Evolutionary conservation across 192 early-diverging fungal genomes (phyloP), one percentile per base, ranked within the genome.

Genomic region (Thamnidium elegans): DNA sequence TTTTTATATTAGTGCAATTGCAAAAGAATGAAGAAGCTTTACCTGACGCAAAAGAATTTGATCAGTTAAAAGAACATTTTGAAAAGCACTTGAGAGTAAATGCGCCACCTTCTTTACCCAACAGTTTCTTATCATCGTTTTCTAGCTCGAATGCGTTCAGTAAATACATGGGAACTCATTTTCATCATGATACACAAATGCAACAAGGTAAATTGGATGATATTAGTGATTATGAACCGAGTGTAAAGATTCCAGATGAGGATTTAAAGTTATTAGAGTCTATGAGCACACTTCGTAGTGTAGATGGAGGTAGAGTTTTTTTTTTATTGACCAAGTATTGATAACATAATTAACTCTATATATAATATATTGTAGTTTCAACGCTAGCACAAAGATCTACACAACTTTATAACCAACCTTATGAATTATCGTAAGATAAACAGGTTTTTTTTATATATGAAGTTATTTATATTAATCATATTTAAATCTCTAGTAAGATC

Each of bases 61-160:
- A 86, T 45, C 83, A 87, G 59, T 85, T 96, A 20, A 86, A 91
- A 62, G 86, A 90, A 39, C 84, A 95, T 75, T 91, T 92, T 75
- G 93, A 96, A 67, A 84, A 90, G 43, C 73, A 90, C 56, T 69
- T 91, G 48, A 84, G 86, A 5, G 70, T 71, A 8, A 74, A 73
- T 36, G 34, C 66, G 1, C 72, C 82, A 14, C 68, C 77, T 39
- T 55, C 74, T 6, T 55, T 68, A 55, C 74, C 64, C 3, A 70
- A 21, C 31, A 70, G 62, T 44, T 71, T 68, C 51, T 30, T 71
- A 17, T 76, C 69, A 1, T n/a, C n/a, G n/a, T 69, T 76, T 32
- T 71, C 68, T 5, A 67, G 50, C 20, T 62, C 63, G 20, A 51
- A 64, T 3, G 62, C 68, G 10, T 76, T 69, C 23, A 76, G 62